Evolutionary conservation across 805 yeast genomes (phyloP), one percentile per base, ranked within the genome.

Genomic region (Ogataea glucozyma): DNA sequence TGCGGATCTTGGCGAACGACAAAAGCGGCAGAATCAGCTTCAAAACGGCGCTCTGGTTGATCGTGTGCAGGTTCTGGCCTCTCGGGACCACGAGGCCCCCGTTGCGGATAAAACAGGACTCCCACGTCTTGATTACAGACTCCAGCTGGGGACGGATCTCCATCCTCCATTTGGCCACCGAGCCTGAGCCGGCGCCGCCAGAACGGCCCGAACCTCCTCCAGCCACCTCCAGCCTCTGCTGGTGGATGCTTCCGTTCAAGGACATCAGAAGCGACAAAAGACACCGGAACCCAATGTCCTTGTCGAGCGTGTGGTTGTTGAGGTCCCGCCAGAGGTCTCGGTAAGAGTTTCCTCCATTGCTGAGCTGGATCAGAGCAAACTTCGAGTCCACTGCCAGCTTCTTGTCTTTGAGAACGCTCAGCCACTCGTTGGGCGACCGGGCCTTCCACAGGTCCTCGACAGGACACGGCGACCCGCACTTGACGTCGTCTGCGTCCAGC

Each of bases 1-100:
- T 71, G 48, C 86, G 71, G 35, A 85, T 81, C 56, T 81, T 82
- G 14, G 88, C 83, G 57, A 84, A 77, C 17, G 78, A 73, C 38
- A 79, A 71, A 51, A 85, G 61, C 4, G 93, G 91, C 43, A 85
- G 62, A 17, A 84, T 77, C 50, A 85, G 62, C 58, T 84, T 81
- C 49, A 83, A 64, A 17, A 78, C 78, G 27, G 84, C 76, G 46
- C 74, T 71, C 40, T 72, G 69, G 47, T 70, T 72, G 42, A 82
- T 73, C 9, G 75, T 64, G 31, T 71, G 70, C 26, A 70, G 53
- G 47, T 76, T 78, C 31, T 71, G 68, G 21, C 76, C 76, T 49
- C 75, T 75, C 21, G 83, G 73, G 16, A 73, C 71, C 19, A 82
- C 61, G 2, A 76, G 67, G 4, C 93, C 93, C 8, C 84, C 86